Conservation (phyloP, 2,329 filamentous ascomycete species). For the Cercospora sp. region DNA sequence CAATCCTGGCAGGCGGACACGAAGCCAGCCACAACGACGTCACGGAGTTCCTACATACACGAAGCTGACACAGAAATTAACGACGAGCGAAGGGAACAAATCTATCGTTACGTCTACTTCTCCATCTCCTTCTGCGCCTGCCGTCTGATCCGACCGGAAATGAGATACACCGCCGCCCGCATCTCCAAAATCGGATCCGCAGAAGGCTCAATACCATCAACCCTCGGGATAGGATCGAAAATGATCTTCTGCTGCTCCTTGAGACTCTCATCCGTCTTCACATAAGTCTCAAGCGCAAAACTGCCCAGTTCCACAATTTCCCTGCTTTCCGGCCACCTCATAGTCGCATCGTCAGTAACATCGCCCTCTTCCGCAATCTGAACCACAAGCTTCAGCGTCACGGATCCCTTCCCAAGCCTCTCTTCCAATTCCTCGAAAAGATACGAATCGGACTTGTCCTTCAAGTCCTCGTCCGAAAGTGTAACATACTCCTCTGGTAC, state of each 20-base stretch:
- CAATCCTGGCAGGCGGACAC: background rate
- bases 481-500: slow-evolving; percentile 46
- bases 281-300: slow-evolving; percentile 47
- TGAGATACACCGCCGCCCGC: slow-evolving; percentile 57
- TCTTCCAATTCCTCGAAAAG: slow-evolving; percentile 52
- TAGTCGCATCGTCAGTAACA: slow-evolving; percentile 51
- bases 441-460: slow-evolving; percentile 46
- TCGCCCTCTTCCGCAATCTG: slow-evolving; percentile 55
- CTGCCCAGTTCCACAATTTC: slow-evolving; percentile 54
- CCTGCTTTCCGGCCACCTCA: slow-evolving; percentile 56
- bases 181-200: slow-evolving; percentile 60
- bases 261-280: slow-evolving; percentile 39
- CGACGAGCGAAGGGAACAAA: background rate
- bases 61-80: background rate
- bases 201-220: slow-evolving; percentile 55
- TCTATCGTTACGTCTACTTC: background rate
- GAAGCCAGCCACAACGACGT: slow-evolving; percentile 9
- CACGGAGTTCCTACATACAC: background rate
- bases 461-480: slow-evolving; percentile 44
- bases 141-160: slow-evolving; percentile 57
- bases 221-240: slow-evolving; percentile 59
- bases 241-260: slow-evolving; percentile 56
- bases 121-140: slow-evolving; percentile 13
- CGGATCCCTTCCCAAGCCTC: slow-evolving; percentile 40
- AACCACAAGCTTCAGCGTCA: slow-evolving; percentile 52